phyloP scores from a whole-genome alignment of 1,284 basidiomycete genomes.

The Pseudozyma hubeiensis region DNA sequence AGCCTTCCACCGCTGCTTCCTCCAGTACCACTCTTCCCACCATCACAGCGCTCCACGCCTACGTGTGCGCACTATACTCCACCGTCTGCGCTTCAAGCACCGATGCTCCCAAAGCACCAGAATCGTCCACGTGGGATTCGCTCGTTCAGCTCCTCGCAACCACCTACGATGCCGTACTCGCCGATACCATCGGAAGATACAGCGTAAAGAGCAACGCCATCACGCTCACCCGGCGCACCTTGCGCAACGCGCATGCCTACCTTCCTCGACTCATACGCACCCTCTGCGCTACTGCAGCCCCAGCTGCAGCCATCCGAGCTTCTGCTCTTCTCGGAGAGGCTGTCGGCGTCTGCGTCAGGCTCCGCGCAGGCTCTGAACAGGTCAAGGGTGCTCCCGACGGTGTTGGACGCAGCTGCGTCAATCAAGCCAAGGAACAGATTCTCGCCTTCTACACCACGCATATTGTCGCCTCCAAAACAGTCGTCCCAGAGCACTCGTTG shows the following conservation, averaged over 20 bases:
- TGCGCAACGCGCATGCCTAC: conserved; percentile 40
- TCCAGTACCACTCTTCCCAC: conserved; percentile 69
- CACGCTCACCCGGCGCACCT: conserved; percentile 38
- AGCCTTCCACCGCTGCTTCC: conserved; percentile 24
- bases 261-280: conserved; percentile 50
- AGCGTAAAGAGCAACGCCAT: conserved; percentile 38
- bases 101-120: background rate
- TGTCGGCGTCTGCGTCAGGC: conserved; percentile 47
- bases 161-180: conserved; percentile 48
- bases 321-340: conserved; percentile 54
- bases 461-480: conserved; percentile 56
- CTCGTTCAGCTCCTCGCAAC: conserved; percentile 52
- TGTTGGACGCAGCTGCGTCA: conserved; percentile 45
- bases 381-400: conserved; percentile 49
- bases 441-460: conserved; percentile 59
- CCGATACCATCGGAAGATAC: conserved; percentile 16
- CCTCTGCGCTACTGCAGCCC: conserved; percentile 33
- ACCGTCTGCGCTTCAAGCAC: conserved; percentile 67
- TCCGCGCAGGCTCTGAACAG: conserved; percentile 54
- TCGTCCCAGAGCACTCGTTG: conserved; percentile 41
- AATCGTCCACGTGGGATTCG: conserved; percentile 31
- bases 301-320: conserved; percentile 38
- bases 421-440: conserved; percentile 35
- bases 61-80: conserved; percentile 77
- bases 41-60: conserved; percentile 79